phyloP scores from a whole-genome alignment of 2,329 filamentous ascomycete genomes.

The Diaporthe helianthi region DNA sequence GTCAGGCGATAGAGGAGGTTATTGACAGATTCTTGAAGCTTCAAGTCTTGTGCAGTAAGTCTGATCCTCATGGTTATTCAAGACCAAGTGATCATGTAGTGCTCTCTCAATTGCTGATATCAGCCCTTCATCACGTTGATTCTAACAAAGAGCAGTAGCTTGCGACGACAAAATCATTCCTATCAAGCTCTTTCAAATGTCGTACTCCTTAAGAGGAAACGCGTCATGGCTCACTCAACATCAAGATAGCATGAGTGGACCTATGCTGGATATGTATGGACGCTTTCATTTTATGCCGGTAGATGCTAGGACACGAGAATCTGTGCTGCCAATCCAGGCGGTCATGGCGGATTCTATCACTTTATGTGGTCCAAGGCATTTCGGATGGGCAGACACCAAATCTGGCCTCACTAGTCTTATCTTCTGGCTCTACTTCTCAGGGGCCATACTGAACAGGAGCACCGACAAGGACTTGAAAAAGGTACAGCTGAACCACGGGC shows the following conservation, averaged over 20 bases:
- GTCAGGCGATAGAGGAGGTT: background rate
- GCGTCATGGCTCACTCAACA: background rate
- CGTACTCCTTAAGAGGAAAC: background rate
- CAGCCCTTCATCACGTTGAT: background rate
- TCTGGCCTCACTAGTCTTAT: slow-evolving; percentile 1
- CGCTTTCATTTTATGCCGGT: no score
- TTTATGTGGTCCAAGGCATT: background rate
- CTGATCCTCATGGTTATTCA: background rate
- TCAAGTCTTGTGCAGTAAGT: background rate
- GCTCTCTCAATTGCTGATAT: no score
- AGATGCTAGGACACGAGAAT: no score
- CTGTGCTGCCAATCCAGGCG: background rate
- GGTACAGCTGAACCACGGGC: background rate
- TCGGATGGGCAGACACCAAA: slow-evolving; percentile 18
- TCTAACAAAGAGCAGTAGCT: background rate
- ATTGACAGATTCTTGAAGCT: background rate
- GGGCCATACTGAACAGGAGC: background rate
- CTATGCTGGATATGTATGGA: no score
- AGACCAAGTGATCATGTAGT: no score
- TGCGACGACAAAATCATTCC: background rate
- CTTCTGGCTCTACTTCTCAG: background rate
- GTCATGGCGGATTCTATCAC: background rate
- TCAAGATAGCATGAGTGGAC: no score
- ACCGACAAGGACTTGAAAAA: background rate
- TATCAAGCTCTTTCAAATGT: background rate